Percentiles rank a stretch among this genome's conserved stretches.
phyloP scores from a whole-genome alignment of 768 basidiomycete genomes.

The Tricholoma sp. region DNA sequence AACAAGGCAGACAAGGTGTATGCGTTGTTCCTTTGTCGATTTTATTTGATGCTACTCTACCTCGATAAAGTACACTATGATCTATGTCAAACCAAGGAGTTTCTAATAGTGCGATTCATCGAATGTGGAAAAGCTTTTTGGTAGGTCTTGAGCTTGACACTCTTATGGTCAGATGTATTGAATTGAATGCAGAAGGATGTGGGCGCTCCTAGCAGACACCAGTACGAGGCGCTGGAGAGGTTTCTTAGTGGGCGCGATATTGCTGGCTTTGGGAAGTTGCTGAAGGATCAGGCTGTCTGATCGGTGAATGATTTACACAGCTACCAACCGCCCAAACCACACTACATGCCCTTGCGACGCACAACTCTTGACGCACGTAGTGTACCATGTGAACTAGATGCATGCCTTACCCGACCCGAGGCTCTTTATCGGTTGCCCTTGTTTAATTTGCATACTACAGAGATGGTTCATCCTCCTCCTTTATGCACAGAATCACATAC shows the following conservation, averaged over 20 bases:
- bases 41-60: too few species aligned
- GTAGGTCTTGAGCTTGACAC: slow-evolving; percentile 17
- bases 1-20: too few species aligned
- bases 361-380: not conserved
- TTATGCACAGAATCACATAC: slow-evolving; percentile 6
- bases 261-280: not conserved
- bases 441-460: not conserved
- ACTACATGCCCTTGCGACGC: not conserved
- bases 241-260: slow-evolving; percentile 24
- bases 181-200: slow-evolving; percentile 15
- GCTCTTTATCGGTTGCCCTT: not conserved
- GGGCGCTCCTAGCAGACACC: slow-evolving; percentile 18
- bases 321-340: not conserved
- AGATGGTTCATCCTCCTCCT: slow-evolving; percentile 7
- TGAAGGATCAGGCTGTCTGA: not conserved
- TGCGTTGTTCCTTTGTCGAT: too few species aligned
- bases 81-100: too few species aligned
- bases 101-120: slow-evolving; percentile 31
- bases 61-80: too few species aligned
- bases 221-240: slow-evolving; percentile 23
- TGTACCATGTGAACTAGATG: not conserved
- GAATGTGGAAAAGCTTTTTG: slow-evolving; percentile 30
- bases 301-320: slow-evolving; percentile 1
- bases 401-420: not conserved
- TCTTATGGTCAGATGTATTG: not conserved